A percentile compares a stretch with the other conserved stretches of the same genome.
Conservation (phyloP, 2,329 filamentous ascomycete genomes). For the Ophiobolus disseminans region DNA sequence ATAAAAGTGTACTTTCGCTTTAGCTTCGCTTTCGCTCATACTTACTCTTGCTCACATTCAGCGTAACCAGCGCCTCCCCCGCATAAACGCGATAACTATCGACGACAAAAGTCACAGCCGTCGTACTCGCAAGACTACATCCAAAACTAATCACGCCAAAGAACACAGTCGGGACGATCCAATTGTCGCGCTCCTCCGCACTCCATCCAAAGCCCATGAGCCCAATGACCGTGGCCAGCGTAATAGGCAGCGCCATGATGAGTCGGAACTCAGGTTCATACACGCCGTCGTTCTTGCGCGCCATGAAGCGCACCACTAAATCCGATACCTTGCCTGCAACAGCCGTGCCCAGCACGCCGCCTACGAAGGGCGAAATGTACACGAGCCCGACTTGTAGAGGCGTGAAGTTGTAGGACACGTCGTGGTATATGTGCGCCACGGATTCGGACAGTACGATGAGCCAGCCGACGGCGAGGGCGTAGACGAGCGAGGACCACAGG, state of each 20-base stretch:
- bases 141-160: constrained; percentile 93
- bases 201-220: constrained; percentile 98
- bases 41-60: constrained; percentile 89
- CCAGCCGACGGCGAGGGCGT: constrained; percentile 90
- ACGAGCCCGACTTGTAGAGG: constrained; percentile 82
- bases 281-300: constrained; percentile 84
- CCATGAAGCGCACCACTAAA: constrained; percentile 80
- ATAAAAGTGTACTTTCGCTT: too few species aligned
- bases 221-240: constrained; percentile 79
- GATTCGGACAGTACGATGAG: constrained; percentile 93
- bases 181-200: constrained; percentile 73
- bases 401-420: constrained; percentile 78
- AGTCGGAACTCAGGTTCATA: constrained; percentile 87
- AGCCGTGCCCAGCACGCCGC: constrained; percentile 78
- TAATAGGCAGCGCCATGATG: constrained; percentile 75
- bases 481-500: constrained; percentile 85
- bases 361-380: constrained; percentile 86
- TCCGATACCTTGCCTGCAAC: constrained; percentile 90
- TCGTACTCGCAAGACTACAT: constrained; percentile 87
- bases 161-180: constrained; percentile 93
- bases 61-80: constrained; percentile 88
- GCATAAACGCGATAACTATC: constrained; percentile 94
- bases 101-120: constrained; percentile 90
- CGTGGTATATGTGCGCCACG: constrained; percentile 79
- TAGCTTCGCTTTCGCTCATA: too few species aligned